Percentiles rank a stretch among this genome's conserved stretches.
These are phyloP conservation scores for Thuidium tamariscinum DNA, from an alignment of 225 moss, liverwort and hornwort genomes.

Conservation along the genomic window DNA sequence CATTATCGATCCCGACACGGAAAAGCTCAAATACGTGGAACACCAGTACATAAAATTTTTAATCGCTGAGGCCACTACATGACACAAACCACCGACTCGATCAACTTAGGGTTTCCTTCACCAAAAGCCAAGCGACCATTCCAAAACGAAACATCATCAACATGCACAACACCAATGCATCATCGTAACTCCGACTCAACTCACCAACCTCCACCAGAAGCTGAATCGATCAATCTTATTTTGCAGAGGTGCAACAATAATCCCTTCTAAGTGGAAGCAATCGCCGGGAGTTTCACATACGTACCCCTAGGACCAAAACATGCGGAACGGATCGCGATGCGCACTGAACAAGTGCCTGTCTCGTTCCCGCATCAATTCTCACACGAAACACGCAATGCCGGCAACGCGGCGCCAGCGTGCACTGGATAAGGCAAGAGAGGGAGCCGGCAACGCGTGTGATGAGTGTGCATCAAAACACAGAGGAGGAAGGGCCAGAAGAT, in stretches of 20 bases:
- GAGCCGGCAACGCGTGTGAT: not conserved
- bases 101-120: conserved; percentile 10
- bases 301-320: not conserved
- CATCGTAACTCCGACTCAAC: not conserved
- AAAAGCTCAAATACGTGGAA: not conserved
- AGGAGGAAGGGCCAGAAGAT: not conserved
- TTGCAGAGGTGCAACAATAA: not conserved
- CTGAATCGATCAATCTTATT: not conserved
- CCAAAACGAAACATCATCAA: not conserved
- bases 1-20: not conserved
- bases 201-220: not conserved
- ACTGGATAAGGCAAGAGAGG: conserved; percentile 7
- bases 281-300: not conserved
- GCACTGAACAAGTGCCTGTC: not conserved
- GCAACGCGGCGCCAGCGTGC: not conserved
- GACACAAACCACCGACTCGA: not conserved
- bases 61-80: not conserved
- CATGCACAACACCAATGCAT: not conserved
- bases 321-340: not conserved
- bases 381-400: not conserved
- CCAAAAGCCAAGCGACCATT: not conserved
- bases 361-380: not conserved
- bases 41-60: not conserved
- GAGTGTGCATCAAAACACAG: not conserved
- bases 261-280: not conserved